Evolutionary conservation across 2,329 filamentous ascomycete genomes (phyloP).

Genomic region (Leptodontidium sp.): DNA sequence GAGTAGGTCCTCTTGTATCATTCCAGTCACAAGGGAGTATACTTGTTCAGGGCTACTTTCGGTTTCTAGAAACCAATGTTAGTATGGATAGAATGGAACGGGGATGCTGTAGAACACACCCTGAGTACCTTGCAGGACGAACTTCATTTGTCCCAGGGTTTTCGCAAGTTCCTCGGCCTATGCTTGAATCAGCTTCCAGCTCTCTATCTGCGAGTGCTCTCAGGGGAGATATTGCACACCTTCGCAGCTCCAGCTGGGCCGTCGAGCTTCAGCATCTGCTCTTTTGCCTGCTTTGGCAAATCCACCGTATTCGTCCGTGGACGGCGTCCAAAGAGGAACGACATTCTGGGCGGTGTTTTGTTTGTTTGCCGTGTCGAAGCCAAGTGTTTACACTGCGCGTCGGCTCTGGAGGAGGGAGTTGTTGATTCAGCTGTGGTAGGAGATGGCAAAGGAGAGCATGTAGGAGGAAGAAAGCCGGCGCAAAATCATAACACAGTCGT

Average conservation of each 20-base stretch:
- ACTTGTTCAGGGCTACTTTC: constrained; percentile 90
- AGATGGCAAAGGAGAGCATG: constrained; percentile 19
- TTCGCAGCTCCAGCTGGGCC: constrained; percentile 63
- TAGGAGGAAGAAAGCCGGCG: constrained; percentile 18
- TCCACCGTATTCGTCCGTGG: constrained; percentile 67
- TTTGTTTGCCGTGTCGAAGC: constrained; percentile 23
- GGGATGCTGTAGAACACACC: constrained; percentile 60
- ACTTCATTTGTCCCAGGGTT: constrained; percentile 89
- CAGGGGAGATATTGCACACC: constrained; percentile 50
- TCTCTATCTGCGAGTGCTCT: constrained; percentile 10
- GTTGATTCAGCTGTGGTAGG: constrained; percentile 22
- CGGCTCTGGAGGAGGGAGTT: neutral
- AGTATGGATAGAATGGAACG: constrained; percentile 15
- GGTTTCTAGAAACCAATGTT: constrained; percentile 65
- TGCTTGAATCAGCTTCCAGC: constrained; percentile 35
- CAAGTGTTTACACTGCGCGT: constrained; percentile 32
- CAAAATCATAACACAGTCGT: constrained; percentile 24
- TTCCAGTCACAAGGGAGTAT: constrained; percentile 81
- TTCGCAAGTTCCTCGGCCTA: constrained; percentile 89
- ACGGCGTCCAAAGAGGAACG: constrained; percentile 73
- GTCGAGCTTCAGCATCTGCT: constrained; percentile 67
- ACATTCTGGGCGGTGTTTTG: constrained; percentile 57
- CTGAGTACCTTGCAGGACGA: constrained; percentile 90
- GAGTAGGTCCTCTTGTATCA: constrained; percentile 90
- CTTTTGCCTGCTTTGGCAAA: constrained; percentile 62